Evolutionary conservation across 371 early-diverging fungal species (phyloP), one percentile per base, ranked within the genome.

Genomic region (Actinomucor elegans): DNA sequence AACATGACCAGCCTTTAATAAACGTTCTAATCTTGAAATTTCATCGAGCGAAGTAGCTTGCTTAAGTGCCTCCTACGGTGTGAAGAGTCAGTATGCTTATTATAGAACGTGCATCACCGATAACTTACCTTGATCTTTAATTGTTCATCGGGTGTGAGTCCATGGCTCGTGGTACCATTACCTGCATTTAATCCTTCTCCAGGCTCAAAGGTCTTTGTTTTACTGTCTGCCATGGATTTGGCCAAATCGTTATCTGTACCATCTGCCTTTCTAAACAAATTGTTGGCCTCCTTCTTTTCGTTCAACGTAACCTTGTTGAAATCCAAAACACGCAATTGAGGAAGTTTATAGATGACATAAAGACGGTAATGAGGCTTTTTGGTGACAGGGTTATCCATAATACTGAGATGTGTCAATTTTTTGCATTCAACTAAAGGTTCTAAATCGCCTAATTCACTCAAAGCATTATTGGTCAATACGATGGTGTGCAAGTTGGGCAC

Each of bases 301-400:
- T 67, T 65, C 41, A 86, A 76, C 44, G 70, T 80, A 12, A 96
- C 85, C 40, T 79, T 77, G 45, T 79, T 74, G 64, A 93, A 97
- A 70, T 98, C 94, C 61, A 97, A 59, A 0, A 95, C 85, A 26
- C 91, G 81, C 36, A 97, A 61, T n/a, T 66, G 66, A 12, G 92
- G 88, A 20, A 93, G 52, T 59, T 86, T 81, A 77, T 86, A 84
- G 41, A 97, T 85, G 28, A 94, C 73, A 80, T 87, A 96, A 23
- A 76, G 58, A 33, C 99, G 71, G 56, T 96, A 95, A 56, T 96
- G 66, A 43, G 80, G 71, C 47, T 88, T 89, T 64, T 82, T 79
- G 34, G 84, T 70, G 15, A 96, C 94, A 2, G 97, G 96, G 64
- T 97, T 97, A 55, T 90, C 94, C 38, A 89, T 54, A 45, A 98